Evolutionary conservation across 164 flowering plant species (phyloP), one percentile per base, ranked within the genome.

Genomic region (Warburgia ugandensis): DNA sequence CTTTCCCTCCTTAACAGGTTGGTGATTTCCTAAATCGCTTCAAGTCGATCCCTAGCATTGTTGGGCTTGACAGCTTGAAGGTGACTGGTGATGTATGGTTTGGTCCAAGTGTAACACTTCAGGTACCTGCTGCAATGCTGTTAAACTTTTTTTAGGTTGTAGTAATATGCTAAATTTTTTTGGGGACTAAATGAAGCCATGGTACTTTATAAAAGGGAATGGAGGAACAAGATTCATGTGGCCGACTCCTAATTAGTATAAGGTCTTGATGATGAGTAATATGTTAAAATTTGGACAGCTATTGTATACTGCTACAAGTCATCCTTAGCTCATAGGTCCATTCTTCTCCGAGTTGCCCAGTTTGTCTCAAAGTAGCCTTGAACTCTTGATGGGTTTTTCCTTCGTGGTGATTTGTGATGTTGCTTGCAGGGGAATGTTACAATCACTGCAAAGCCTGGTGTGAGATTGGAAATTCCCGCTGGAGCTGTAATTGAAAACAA

Each of bases 51-150:
- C 99, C 99, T 30, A 92, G 99, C 67, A 84, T 92, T 58, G 58
- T 89, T 70, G 94, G 68, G 45, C 91, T 92, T 27, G 96, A 92
- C 63, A 79, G 80, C 74, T 69, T 92, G 64, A 86, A 84, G 72
- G 97, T 92, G 60, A 17, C 77, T 26, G 99, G 99, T 48, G 99
- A 92, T 77, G 95, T 89, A 3, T 92, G 86, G 94, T 92, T 92
- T 68, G 99, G 99, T 42, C 60, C 83, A 60, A 69, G 68, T 17
- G 54, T 86, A 36, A 63, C 58, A 44, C 86, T 92, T 41, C 86
- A 88, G 99, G 99, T 92, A 86, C 16, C 20, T 43, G 14, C 47
- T 22, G 25, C 22, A 10, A 22, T 43, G 6, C 27, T 6, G 14
- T 43, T 27, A 43, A 29, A 22, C 11, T 22, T 43, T 13, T 9